These are phyloP conservation scores for Ceratocystis eucalypticola DNA, from an alignment of 2,329 filamentous ascomycete species.

Conservation along the genomic window DNA sequence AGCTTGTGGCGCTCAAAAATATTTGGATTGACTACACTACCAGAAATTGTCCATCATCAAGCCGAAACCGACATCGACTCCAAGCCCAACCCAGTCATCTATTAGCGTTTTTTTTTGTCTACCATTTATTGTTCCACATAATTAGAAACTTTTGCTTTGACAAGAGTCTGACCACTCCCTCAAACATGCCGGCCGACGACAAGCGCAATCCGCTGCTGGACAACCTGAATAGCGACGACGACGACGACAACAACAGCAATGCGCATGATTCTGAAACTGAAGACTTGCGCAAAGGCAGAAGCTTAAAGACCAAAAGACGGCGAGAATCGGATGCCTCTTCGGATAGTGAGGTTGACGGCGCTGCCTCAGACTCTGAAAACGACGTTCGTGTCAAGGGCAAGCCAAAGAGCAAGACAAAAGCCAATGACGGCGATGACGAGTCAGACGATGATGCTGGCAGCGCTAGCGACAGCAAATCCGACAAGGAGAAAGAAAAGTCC, in stretches of 20 bases:
- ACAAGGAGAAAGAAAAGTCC: slow-evolving; percentile 29
- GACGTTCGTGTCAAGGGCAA: slow-evolving; percentile 21
- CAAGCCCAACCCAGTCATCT: background rate
- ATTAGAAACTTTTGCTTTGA: background rate
- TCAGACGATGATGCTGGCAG: slow-evolving; percentile 28
- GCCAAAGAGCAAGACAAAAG: slow-evolving; percentile 25
- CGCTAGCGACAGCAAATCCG: slow-evolving; percentile 38
- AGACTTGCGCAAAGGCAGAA: slow-evolving; percentile 52
- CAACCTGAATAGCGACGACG: slow-evolving; percentile 37
- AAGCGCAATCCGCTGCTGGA: slow-evolving; percentile 19
- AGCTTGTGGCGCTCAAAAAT: slow-evolving; percentile 15
- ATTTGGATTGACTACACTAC: slow-evolving; percentile 7
- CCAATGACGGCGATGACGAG: slow-evolving; percentile 23
- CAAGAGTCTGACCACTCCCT: background rate
- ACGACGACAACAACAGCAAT: slow-evolving; percentile 30
- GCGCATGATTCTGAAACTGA: slow-evolving; percentile 52
- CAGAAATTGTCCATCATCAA: background rate
- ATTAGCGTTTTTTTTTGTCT: background rate
- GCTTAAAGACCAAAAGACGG: slow-evolving; percentile 50
- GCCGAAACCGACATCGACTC: background rate
- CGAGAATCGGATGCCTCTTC: slow-evolving; percentile 30
- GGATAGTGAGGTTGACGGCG: too few relatives aligned
- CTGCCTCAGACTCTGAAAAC: slow-evolving; percentile 26
- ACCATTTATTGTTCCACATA: background rate
- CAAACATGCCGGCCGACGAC: slow-evolving; percentile 22